Conservation (phyloP, 1,284 basidiomycete species). For the Schizopora paradoxa region DNA sequence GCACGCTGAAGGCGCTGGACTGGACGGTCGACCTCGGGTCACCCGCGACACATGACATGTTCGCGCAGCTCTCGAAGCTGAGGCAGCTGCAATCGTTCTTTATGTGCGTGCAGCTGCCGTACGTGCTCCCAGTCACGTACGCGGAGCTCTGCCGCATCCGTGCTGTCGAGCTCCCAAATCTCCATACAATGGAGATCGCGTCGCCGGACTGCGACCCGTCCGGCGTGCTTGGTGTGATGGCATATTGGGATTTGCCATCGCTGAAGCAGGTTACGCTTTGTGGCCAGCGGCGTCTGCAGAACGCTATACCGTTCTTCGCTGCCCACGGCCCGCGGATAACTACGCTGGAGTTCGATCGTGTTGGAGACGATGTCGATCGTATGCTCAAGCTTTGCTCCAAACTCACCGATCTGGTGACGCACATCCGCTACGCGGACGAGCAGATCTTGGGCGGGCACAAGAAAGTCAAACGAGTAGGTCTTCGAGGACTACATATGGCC, state of each 20-base stretch:
- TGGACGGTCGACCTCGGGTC: slow-evolving; percentile 12
- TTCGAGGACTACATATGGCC: slow-evolving; percentile 9
- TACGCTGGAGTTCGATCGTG: slow-evolving; percentile 14
- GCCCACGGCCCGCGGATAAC: slow-evolving; percentile 8
- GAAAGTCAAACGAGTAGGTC: slow-evolving; percentile 8
- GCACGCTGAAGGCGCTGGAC: slow-evolving; percentile 8
- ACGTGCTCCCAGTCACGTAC: background rate
- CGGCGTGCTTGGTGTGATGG: slow-evolving; percentile 9
- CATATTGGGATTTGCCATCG: slow-evolving; percentile 7
- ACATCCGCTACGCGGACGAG: slow-evolving; percentile 6
- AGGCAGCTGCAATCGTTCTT: slow-evolving; percentile 8
- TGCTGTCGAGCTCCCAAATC: slow-evolving; percentile 1
- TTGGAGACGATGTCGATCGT: slow-evolving; percentile 4
- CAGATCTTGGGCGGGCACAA: slow-evolving; percentile 7
- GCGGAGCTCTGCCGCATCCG: background rate
- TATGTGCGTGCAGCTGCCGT: slow-evolving; percentile 4
- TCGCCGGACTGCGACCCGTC: slow-evolving; percentile 10
- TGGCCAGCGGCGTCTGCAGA: slow-evolving; percentile 4
- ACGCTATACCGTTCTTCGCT: slow-evolving; percentile 5
- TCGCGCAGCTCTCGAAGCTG: slow-evolving; percentile 1
- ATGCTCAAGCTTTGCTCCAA: slow-evolving; percentile 7
- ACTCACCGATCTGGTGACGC: slow-evolving; percentile 10
- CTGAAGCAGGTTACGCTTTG: slow-evolving; percentile 9
- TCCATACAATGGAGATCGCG: slow-evolving; percentile 13
- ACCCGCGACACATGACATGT: slow-evolving; percentile 5